Evolutionary conservation across 768 basidiomycete genomes (phyloP).

Genomic region (Punctularia strigosozonata): DNA sequence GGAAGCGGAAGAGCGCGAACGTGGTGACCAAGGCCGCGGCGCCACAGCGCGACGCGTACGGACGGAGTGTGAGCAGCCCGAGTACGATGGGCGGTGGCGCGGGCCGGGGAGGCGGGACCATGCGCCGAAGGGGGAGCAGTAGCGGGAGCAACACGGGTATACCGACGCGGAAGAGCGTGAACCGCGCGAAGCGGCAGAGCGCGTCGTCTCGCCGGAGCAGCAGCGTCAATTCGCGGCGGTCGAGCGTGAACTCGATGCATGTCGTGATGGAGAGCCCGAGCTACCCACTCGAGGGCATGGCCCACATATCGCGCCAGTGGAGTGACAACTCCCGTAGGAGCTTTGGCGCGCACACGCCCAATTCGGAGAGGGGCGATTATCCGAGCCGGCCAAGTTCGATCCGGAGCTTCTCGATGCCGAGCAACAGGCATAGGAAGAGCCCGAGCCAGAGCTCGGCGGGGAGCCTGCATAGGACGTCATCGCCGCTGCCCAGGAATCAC

Average conservation of each 20-base stretch:
- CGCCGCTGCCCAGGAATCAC: constrained; percentile 67
- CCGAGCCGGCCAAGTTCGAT: constrained; percentile 77
- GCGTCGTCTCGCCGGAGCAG: constrained; percentile 80
- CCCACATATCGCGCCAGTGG: constrained; percentile 25
- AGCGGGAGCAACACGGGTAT: constrained; percentile 20
- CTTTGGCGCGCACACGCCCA: constrained; percentile 74
- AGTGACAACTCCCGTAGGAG: constrained; percentile 55
- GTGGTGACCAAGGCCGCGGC: constrained; percentile 8
- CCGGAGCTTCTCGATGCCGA: constrained; percentile 56
- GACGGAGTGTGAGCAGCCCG: constrained; percentile 5
- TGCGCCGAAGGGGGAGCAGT: constrained; percentile 38
- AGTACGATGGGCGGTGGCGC: neutral
- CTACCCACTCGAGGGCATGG: constrained; percentile 27
- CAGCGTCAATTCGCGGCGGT: constrained; percentile 80
- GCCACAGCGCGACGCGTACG: constrained; percentile 9
- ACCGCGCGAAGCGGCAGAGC: constrained; percentile 57
- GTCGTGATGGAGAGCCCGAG: constrained; percentile 45
- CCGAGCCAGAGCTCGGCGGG: constrained; percentile 71
- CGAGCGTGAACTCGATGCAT: constrained; percentile 40
- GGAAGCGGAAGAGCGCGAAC: constrained; percentile 55
- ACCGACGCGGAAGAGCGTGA: constrained; percentile 22
- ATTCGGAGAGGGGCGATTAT: constrained; percentile 71
- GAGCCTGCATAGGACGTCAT: constrained; percentile 58
- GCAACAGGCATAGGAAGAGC: constrained; percentile 57
- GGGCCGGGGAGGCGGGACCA: constrained; percentile 17